A percentile compares a stretch with the other conserved stretches of the same genome.
Evolutionary conservation across 805 yeast species (phyloP).

Genomic region (Candida maris): DNA sequence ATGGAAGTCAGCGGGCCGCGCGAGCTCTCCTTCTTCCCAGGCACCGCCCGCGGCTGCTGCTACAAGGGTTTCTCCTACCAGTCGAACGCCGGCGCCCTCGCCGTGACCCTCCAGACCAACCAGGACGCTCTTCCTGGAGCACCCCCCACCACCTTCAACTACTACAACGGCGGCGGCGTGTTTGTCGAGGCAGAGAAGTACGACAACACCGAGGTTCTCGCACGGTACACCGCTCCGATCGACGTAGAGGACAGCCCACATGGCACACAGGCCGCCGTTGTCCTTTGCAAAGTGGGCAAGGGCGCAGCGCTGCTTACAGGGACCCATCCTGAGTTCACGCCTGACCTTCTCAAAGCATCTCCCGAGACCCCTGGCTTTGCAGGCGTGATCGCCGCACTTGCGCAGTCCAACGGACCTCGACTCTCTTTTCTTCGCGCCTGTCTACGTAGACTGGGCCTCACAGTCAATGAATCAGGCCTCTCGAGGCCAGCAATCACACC

Average conservation of each 20-base stretch:
- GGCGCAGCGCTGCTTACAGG: constrained; percentile 81
- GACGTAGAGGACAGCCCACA: constrained; percentile 42
- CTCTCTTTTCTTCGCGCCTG: constrained; percentile 53
- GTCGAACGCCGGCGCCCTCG: constrained; percentile 70
- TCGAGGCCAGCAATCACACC: constrained; percentile 69
- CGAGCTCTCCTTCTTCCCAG: constrained; percentile 80
- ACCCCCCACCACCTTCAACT: constrained; percentile 34
- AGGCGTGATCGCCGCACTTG: constrained; percentile 38
- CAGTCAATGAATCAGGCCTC: constrained; percentile 52
- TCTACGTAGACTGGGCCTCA: constrained; percentile 59
- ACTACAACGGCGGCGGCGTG: constrained; percentile 88
- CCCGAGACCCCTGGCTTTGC: constrained; percentile 23
- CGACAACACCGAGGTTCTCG: constrained; percentile 66
- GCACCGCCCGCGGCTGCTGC: constrained; percentile 77
- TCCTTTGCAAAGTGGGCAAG: constrained; percentile 61
- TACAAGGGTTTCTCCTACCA: constrained; percentile 77
- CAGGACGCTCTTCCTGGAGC: constrained; percentile 29
- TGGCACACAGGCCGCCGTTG: constrained; percentile 60
- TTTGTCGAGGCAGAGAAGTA: constrained; percentile 71
- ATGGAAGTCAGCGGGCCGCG: constrained; percentile 85
- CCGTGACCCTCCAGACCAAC: constrained; percentile 45
- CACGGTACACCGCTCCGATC: constrained; percentile 54
- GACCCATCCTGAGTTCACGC: constrained; percentile 84
- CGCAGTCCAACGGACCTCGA: constrained; percentile 44
- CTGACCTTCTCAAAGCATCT: constrained; percentile 41